A percentile compares a stretch with the other conserved stretches of the same genome.
Evolutionary conservation across 2,329 filamentous ascomycete genomes (phyloP).

Genomic region (Fulvia fulva): DNA sequence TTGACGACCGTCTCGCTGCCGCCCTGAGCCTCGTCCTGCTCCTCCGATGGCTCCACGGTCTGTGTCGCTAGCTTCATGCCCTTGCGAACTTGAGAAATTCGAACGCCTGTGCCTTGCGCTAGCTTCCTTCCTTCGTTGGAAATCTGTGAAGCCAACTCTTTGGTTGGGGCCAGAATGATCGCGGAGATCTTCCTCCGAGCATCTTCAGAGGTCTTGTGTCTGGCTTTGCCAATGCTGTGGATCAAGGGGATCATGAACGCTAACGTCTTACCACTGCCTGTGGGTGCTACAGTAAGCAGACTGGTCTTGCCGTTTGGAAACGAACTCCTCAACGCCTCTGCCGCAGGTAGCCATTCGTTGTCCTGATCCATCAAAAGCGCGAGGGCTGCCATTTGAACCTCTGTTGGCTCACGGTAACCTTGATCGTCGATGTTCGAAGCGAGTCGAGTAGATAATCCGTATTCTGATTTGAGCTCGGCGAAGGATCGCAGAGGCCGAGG

Average conservation of each 20-base stretch:
- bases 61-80: slow-evolving; percentile 61
- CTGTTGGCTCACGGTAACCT: slow-evolving; percentile 82
- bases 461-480: slow-evolving; percentile 63
- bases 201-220: slow-evolving; percentile 20
- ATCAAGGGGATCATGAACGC: slow-evolving; percentile 87
- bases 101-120: slow-evolving; percentile 69
- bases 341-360: slow-evolving; percentile 44
- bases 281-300: slow-evolving; percentile 85
- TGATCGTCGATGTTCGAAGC: slow-evolving; percentile 77
- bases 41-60: slow-evolving; percentile 40
- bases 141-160: slow-evolving; percentile 49
- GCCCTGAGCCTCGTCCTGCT: slow-evolving; percentile 33
- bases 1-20: slow-evolving; percentile 54
- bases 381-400: slow-evolving; percentile 84
- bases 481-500: slow-evolving; percentile 80
- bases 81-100: slow-evolving; percentile 78
- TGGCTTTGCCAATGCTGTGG: slow-evolving; percentile 57
- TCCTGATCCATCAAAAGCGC: slow-evolving; percentile 66
- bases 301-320: slow-evolving; percentile 49
- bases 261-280: slow-evolving; percentile 93
- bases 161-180: slow-evolving; percentile 48
- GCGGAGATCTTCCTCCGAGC: slow-evolving; percentile 31
- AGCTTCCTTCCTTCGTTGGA: slow-evolving; percentile 76
- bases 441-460: slow-evolving; percentile 69
- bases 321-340: slow-evolving; percentile 27